A percentile compares a stretch with the other conserved stretches of the same genome.
These are phyloP conservation scores for Coemansia sp. DNA, from an alignment of 192 early-diverging fungal genomes.

Conservation along the genomic window DNA sequence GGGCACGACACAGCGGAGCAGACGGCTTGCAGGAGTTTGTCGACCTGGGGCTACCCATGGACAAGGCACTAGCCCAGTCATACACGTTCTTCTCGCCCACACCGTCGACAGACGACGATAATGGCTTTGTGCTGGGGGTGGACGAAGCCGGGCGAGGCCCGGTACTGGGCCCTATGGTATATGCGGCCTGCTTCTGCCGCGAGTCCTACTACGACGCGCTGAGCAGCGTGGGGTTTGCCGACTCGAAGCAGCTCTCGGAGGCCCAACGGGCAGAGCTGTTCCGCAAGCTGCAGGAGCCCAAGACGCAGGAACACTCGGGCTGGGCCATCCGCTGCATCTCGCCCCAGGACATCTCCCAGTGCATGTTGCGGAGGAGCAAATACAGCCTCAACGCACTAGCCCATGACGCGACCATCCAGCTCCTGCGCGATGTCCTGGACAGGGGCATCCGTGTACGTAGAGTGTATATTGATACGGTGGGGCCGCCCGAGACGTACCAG, in stretches of 20 bases:
- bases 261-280: constrained; percentile 67
- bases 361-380: constrained; percentile 79
- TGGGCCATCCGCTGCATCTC: constrained; percentile 80
- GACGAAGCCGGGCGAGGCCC: constrained; percentile 98
- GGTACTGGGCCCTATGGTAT: constrained; percentile 97
- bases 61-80: constrained; percentile 16
- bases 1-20: too few relatives aligned
- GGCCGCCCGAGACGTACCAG: constrained; percentile 82
- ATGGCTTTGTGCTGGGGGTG: constrained; percentile 71
- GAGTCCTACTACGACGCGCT: constrained; percentile 58
- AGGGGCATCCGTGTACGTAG: constrained; percentile 59
- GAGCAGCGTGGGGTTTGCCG: constrained; percentile 75
- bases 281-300: constrained; percentile 45
- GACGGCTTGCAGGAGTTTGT: constrained; percentile 2
- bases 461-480: constrained; percentile 95
- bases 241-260: constrained; percentile 92
- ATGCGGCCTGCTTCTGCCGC: constrained; percentile 79
- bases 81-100: constrained; percentile 38
- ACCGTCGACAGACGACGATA: background rate
- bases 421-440: constrained; percentile 64
- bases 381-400: constrained; percentile 92
- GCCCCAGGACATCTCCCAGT: constrained; percentile 86
- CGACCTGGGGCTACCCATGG: constrained; percentile 19
- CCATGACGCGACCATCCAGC: constrained; percentile 85
- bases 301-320: constrained; percentile 60